Conservation (phyloP, 2,329 filamentous ascomycete genomes). For the Aschersonia sp. region DNA sequence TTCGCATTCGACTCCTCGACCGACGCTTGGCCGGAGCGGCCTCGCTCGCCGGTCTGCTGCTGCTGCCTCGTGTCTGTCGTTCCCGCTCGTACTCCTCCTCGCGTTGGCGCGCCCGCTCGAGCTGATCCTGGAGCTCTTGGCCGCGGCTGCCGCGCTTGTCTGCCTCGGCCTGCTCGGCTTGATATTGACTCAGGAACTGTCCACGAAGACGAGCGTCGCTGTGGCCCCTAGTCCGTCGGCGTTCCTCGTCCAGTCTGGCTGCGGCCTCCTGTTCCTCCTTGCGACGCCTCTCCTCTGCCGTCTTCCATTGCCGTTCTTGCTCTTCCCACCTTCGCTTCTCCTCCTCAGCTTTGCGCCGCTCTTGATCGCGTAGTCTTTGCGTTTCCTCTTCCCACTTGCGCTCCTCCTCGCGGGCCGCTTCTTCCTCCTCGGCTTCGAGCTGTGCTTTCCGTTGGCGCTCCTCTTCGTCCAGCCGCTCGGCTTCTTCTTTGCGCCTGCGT, state of each 20-base stretch:
- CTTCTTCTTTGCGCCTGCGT: constrained; percentile 45
- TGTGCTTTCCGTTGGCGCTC: constrained; percentile 31
- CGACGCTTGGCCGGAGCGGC: constrained; percentile 6
- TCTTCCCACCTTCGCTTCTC: constrained; percentile 66
- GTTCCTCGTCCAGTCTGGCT: constrained; percentile 50
- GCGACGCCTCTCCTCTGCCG: constrained; percentile 57
- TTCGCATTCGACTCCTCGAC: constrained; percentile 10
- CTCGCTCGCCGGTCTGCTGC: constrained; percentile 8
- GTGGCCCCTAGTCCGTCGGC: constrained; percentile 43
- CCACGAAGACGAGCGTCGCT: constrained; percentile 61
- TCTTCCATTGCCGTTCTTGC: constrained; percentile 61
- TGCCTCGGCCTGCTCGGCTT: constrained; percentile 41
- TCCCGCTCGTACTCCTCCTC: constrained; percentile 48
- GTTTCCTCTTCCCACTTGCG: constrained; percentile 52
- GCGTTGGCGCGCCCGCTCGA: constrained; percentile 46
- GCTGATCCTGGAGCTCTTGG: constrained; percentile 63
- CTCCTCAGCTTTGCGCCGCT: constrained; percentile 46
- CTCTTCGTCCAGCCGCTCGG: constrained; percentile 44
- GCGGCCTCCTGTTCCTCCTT: constrained; percentile 63
- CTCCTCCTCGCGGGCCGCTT: constrained; percentile 47
- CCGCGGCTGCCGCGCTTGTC: constrained; percentile 40
- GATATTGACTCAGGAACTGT: constrained; percentile 78
- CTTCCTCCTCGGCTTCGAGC: constrained; percentile 44
- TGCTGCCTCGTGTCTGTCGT: constrained; percentile 28
- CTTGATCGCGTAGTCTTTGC: constrained; percentile 40